Evolutionary conservation across 768 basidiomycete genomes (phyloP), one percentile per base, ranked within the genome.

Genomic region (Agrocybe chaxingu): DNA sequence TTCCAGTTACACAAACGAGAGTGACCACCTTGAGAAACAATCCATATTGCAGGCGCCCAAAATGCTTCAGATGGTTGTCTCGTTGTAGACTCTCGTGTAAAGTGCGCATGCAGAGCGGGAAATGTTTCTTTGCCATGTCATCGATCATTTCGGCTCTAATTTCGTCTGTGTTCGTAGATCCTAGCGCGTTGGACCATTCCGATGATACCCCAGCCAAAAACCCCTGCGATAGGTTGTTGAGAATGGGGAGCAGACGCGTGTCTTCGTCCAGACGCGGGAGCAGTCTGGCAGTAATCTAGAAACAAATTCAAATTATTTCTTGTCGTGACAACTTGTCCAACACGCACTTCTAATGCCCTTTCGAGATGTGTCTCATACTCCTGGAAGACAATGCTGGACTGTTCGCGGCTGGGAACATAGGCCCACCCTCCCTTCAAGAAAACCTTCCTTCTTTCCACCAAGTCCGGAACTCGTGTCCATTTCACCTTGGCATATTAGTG

Each of bases 121-220:
- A 98, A 64, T 98, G 92, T 65, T 87, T 87, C 58, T 71, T 75
- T 0, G 94, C 84, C 29, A 98, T 70, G 31, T 86, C 86, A 60
- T 97, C 90, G 1, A 99, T 76, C 94, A 96, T 95, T 46, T 97
- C 96, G 1, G 95, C 95, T 51, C 82, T 94, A 57, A 98, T 84
- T 40, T 79, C 80, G 30, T 85, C 82, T 0, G 79, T 79, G 30
- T 71, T 74, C 3, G 65, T 67, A n/a, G 77, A 74, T 8, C 78
- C 73, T 9, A 79, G 72, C 16, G 77, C 72, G 42, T 73, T 78
- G 48, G 72, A 69, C 85, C 91, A 92, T 62, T 93, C 89, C 2
- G 90, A 88, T 1, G 90, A 80, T 35, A 96, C 81, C 19, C 97
- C 97, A 1, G 91, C 87, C 16, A 93, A 73, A 80, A 98, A 98